Evolutionary conservation across 306 rosid species (phyloP).

Genomic region (Ochetophila trinervis): DNA sequence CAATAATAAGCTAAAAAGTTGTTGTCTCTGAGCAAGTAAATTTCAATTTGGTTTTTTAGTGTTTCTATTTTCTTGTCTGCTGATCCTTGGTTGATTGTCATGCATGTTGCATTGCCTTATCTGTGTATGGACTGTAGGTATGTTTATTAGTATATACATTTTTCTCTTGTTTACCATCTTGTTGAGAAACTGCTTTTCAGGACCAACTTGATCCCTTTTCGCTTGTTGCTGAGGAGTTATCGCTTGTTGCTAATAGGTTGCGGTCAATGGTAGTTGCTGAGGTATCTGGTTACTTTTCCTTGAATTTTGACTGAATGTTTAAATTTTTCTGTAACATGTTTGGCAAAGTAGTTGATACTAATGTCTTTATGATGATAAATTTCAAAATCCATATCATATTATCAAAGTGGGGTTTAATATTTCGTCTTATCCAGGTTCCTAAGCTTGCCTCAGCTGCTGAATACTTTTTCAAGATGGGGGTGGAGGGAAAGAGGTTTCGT

Average conservation of each 20-base stretch:
- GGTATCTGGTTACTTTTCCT: slow-evolving; percentile 45
- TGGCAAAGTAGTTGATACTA: neutral
- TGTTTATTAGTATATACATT: neutral
- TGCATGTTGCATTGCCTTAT: neutral
- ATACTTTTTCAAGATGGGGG: slow-evolving; percentile 89
- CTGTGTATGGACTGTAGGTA: neutral
- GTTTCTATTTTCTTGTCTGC: no score
- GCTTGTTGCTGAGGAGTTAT: slow-evolving; percentile 86
- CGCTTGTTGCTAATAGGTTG: slow-evolving; percentile 67
- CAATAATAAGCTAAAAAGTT: no score
- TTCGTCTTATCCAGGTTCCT: slow-evolving; percentile 64
- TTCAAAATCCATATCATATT: neutral
- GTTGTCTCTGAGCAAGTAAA: no score
- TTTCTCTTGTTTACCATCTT: neutral
- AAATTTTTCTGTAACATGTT: slow-evolving; percentile 7
- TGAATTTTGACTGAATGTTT: neutral
- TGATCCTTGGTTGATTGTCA: no score
- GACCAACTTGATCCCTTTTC: slow-evolving; percentile 87
- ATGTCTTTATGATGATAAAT: neutral
- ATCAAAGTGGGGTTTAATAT: neutral
- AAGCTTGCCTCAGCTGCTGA: slow-evolving; percentile 98
- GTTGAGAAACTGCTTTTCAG: slow-evolving; percentile 38
- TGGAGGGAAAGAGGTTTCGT: slow-evolving; percentile 95
- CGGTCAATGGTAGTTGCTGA: slow-evolving; percentile 78
- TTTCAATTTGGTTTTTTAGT: no score